Conservation (phyloP, 1,139 yeast genomes). For the Saccharomyces uvarum region DNA sequence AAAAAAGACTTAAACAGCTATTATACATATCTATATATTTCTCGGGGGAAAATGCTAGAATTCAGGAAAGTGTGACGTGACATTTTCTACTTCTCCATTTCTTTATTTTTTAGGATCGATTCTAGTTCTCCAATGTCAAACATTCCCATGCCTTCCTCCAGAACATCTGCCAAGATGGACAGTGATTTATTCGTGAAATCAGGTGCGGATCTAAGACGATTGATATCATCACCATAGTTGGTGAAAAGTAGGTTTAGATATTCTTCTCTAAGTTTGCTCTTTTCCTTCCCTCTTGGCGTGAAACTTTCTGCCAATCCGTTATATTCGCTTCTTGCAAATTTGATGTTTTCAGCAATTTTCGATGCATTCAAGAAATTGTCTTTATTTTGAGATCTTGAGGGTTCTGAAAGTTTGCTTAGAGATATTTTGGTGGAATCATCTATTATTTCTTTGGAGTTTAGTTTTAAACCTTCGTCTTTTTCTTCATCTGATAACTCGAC, state of each 20-base stretch:
- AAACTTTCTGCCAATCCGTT: conserved; percentile 5
- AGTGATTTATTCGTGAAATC: conserved; percentile 57
- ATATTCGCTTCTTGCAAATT: conserved; percentile 15
- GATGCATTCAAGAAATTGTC: background rate
- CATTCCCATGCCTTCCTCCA: conserved; percentile 59
- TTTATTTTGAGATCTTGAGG: background rate
- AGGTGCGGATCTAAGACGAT: conserved; percentile 54
- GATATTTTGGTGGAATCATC: conserved; percentile 22
- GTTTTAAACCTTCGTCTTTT: conserved; percentile 1
- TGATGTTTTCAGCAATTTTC: conserved; percentile 16
- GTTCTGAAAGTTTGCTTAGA: conserved; percentile 10
- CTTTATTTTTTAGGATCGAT: conserved; percentile 15
- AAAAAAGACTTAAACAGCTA: background rate
- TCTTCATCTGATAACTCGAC: conserved; percentile 37
- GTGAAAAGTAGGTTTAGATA: conserved; percentile 52
- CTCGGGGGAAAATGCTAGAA: background rate
- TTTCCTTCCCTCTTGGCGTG: conserved; percentile 26
- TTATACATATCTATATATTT: background rate
- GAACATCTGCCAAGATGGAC: conserved; percentile 53
- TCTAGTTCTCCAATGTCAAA: conserved; percentile 56
- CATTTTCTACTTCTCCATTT: background rate
- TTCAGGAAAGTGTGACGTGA: background rate
- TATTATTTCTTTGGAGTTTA: conserved; percentile 14
- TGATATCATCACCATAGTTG: conserved; percentile 56
- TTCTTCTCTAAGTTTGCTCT: conserved; percentile 41